Base-by-base conservation (phyloP, 2,329 filamentous ascomycete genomes). In the Ascochyta fabae region DNA sequence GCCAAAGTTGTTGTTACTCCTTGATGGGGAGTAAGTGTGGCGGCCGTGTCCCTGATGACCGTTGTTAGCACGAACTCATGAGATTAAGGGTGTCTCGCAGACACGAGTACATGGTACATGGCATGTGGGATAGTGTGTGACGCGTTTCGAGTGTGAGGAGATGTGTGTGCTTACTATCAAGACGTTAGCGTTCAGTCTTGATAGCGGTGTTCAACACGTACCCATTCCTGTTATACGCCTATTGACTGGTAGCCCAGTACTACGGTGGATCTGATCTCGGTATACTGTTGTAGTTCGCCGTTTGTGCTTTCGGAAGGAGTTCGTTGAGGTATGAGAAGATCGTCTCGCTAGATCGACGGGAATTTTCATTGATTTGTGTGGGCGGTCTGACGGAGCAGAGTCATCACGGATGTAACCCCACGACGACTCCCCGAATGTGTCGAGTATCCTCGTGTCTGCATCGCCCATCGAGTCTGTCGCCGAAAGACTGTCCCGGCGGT, bases 281-380 rank as follows among this genome's bases (percentile, higher is more conserved):
- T 73, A 70, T 13, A 66, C 59, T 15, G 62, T 62, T 6, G 60
- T 68, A 24, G 65, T 67, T 39, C 51, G 65, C 44, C 54, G 61
- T 56, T 53, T 73, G 56, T 45, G 68, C 59, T 62, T 71, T 49
- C 62, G 72, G 63, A 51, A 66, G 50, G 40, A 70, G 67, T 56
- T 48, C 22, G 43, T 41, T 15, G 70, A 72, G 12, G 67, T 61
- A 31, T 70, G 69, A 1, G 77, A 78, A 2, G 66, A 58, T 33
- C 73, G 64, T 55, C 68, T 65, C 9, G 75, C 72, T 34, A 79
- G 70, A 48, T 77, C 75, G 15, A 76, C 75, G 5, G 77, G 71
- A 13, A 78, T 70, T 15, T 75, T 78, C 69, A 79, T 79, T 49
- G 77, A 79, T 45, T 78, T 74, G 48, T 76, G 73, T 6, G 77